Base-by-base conservation (phyloP, 2,329 filamentous ascomycete species). In the Calcarisporium arbuscula region DNA sequence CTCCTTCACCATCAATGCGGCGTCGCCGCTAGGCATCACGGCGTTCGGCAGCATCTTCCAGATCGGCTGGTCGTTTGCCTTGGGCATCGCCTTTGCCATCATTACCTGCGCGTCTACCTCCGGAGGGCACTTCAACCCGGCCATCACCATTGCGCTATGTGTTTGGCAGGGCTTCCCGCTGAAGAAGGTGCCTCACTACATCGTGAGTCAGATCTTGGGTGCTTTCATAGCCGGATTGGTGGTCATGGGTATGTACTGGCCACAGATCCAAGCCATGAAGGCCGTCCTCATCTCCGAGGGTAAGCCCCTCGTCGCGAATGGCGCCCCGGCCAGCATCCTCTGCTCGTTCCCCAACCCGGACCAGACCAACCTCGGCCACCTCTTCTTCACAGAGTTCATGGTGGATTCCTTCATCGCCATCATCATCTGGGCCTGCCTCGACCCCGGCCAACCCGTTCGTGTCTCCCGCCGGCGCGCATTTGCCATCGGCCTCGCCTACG, bases 331-430 rank as follows among this genome's bases (percentile, higher is more conserved):
- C 4, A 68, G 64, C 30, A 68, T 78, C 27, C 59, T 79, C 8
- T 74, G 67, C 52, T 60, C 68, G 4, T 75, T 75, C 47, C 73
- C 72, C 1, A 61, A 56, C 17, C 46, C 62, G 0, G 61, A 56
- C 12, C 68, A 77, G 47, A 68, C 61, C 6, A 74, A 70, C 42
- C 57, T 71, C 25, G 74, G 73, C 11, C 76, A 70, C 47, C 49
- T 78, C 1, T 73, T 79, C 54, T 50, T 76, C 34, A 70, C 70
- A 38, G 74, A 79, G 47, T 78, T 73, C 49, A 75, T 79, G 44
- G 72, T 73, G 19, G 68, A 73, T 47, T 59, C 54, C 36, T 76
- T 76, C 53, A 69, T 78, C 36, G 68, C 65, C 19, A 60, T 77
- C 38, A 55, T 76, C 11, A 76, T 78, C 49, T 78, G 73, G 72